These are phyloP conservation scores for Sporothrix mexicana DNA, from an alignment of 2,329 filamentous ascomycete species.

Conservation along the genomic window DNA sequence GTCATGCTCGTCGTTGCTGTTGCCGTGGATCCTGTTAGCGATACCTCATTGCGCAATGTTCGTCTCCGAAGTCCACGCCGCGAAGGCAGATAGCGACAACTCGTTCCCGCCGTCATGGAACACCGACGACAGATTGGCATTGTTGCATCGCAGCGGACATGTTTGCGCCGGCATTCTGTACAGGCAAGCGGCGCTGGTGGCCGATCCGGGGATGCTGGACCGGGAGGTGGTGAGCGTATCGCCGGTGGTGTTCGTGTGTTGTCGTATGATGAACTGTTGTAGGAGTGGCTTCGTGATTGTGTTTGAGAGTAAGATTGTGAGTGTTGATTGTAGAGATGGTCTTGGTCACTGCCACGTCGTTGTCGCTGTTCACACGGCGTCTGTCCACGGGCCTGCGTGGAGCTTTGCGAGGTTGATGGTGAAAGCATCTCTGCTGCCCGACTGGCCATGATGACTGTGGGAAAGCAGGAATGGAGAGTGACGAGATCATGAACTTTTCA, in stretches of 20 bases:
- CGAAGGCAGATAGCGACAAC: background rate
- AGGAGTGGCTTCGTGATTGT: background rate
- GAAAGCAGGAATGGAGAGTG: background rate
- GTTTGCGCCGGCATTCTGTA: slow-evolving; percentile 14
- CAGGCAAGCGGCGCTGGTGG: slow-evolving; percentile 6
- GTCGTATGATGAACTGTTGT: background rate
- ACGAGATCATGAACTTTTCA: background rate
- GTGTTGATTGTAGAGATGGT: background rate
- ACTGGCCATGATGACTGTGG: background rate
- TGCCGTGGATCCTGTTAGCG: background rate
- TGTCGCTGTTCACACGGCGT: slow-evolving; percentile 5
- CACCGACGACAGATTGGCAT: slow-evolving; percentile 7
- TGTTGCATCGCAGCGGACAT: slow-evolving; percentile 12
- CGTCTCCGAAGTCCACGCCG: slow-evolving; percentile 1
- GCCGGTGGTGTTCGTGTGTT: background rate
- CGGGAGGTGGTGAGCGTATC: background rate
- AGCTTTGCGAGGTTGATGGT: slow-evolving; percentile 12
- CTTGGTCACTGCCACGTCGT: slow-evolving; percentile 1
- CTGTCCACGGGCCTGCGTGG: background rate
- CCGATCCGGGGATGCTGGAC: background rate
- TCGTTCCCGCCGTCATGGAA: background rate
- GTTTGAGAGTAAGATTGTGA: background rate
- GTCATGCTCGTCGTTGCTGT: background rate
- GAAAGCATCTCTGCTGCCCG: background rate
- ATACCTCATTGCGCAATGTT: background rate